Evolutionary conservation across 1,284 basidiomycete species (phyloP).

Genomic region (Somion occarium): DNA sequence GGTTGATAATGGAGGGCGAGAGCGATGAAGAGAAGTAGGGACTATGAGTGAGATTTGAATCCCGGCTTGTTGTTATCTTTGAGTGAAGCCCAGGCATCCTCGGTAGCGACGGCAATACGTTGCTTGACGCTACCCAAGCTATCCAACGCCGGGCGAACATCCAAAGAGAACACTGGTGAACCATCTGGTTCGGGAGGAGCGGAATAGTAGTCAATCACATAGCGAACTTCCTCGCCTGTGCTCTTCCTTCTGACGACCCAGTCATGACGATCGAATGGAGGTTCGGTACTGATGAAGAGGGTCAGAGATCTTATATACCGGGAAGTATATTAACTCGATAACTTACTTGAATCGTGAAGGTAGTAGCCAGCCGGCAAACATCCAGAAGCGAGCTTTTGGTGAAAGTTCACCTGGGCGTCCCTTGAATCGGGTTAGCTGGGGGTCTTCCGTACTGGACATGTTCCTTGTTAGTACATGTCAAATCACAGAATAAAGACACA

Average conservation of each 20-base stretch:
- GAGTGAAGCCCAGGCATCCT: slow-evolving; percentile 55
- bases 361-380: slow-evolving; percentile 83
- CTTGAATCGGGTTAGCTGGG: slow-evolving; percentile 80
- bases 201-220: slow-evolving; percentile 96
- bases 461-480: neutral
- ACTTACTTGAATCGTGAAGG: slow-evolving; percentile 87
- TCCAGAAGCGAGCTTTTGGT: slow-evolving; percentile 84
- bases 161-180: slow-evolving; percentile 87
- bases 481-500: slow-evolving; percentile 8
- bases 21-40: neutral
- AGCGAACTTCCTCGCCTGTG: slow-evolving; percentile 77
- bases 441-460: slow-evolving; percentile 36
- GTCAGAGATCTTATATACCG: slow-evolving; percentile 1
- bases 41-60: neutral
- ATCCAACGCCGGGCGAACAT: slow-evolving; percentile 88
- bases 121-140: slow-evolving; percentile 69
- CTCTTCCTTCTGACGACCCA: slow-evolving; percentile 85
- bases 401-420: slow-evolving; percentile 88
- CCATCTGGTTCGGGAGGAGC: slow-evolving; percentile 83
- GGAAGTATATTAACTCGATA: neutral
- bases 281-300: slow-evolving; percentile 58
- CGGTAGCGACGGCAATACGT: slow-evolving; percentile 66
- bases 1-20: neutral
- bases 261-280: slow-evolving; percentile 98
- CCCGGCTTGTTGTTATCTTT: slow-evolving; percentile 8